Base-by-base conservation (phyloP, 2,329 filamentous ascomycete species). In the Trichoderma brevicompactum region DNA sequence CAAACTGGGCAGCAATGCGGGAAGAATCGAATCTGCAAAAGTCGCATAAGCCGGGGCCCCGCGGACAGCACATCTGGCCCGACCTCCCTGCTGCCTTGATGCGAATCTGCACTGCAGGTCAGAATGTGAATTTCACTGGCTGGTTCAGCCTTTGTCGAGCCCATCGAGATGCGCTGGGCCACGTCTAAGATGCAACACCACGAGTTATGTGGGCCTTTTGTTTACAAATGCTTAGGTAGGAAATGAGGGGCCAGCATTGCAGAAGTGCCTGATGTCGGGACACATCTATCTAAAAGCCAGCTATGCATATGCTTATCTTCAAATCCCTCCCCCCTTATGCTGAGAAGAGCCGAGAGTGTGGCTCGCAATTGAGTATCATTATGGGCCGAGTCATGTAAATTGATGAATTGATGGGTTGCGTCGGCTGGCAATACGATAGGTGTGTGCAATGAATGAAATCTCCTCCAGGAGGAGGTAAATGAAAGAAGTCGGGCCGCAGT, bases 241-340 rank as follows among this genome's bases (percentile, higher is more conserved):
- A 41, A 41, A 19, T 28, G 56, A 50, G 44, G 44, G 55, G 41
- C 17, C 19, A 15, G 9, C 23, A 36, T 46, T 32, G 17, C 28
- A n/a, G 38, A 52, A 46, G 40, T 17, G 59, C 59, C 48, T 62
- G 40, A 62, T 53, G 23, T 44, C 28, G 48, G 49, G 17, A 53
- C 17, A 23, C 28, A 52, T 34, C 28, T 9, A 32, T 36, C n/a
- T 43, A 28, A 12, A 46, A n/a, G 28, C 9, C 7, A 46, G 32
- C 49, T 32, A 63, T 46, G 49, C 60, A 28, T 54, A 54, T 63
- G 49, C 49, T 46, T 63, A 63, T 63, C 60, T 63, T 44, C 10
- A 38, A 48, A 38, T 5, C 17, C 59, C 40, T 19, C 15, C 44
- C 9, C 23, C 53, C 38, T 34, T 7, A 52, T 52, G 23, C 17